phyloP scores from a whole-genome alignment of 306 rosid species.

The Sechiopsis laciniata region DNA sequence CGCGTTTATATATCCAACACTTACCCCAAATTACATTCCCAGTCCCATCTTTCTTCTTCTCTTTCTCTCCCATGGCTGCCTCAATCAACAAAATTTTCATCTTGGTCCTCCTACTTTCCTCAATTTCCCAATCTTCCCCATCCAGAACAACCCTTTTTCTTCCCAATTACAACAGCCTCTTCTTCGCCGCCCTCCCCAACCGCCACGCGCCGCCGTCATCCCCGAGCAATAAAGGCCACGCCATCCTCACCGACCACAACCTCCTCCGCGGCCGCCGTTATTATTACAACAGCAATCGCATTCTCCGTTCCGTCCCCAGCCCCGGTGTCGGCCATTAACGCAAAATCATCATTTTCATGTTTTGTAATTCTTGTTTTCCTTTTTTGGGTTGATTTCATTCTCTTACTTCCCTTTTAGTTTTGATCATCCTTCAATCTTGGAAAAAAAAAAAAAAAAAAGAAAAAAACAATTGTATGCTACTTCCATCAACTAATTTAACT shows the following conservation, averaged over 20 bases:
- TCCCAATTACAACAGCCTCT: background rate
- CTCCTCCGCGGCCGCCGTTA: background rate
- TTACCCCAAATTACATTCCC: background rate
- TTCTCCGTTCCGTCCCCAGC: slow-evolving; percentile 29
- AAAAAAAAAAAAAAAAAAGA: too few species aligned
- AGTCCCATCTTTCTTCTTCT: background rate
- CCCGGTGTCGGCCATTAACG: slow-evolving; percentile 21
- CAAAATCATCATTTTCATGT: background rate
- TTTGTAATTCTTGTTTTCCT: background rate
- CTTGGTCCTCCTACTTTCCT: background rate
- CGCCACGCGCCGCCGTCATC: background rate
- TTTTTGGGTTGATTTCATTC: too few species aligned
- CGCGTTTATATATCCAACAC: background rate
- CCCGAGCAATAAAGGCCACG: background rate
- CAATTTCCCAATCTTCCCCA: background rate
- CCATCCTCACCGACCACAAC: background rate
- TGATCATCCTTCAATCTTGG: too few species aligned
- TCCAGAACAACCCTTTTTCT: background rate
- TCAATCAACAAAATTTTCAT: background rate
- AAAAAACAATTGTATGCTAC: too few species aligned
- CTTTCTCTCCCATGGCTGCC: background rate
- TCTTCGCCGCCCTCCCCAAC: slow-evolving; percentile 4
- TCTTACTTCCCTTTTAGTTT: too few species aligned
- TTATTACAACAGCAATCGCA: background rate
- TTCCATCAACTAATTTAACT: too few species aligned